phyloP scores from a whole-genome alignment of 2,329 filamentous ascomycete genomes.

The Chrysoporthe austroafricana region DNA sequence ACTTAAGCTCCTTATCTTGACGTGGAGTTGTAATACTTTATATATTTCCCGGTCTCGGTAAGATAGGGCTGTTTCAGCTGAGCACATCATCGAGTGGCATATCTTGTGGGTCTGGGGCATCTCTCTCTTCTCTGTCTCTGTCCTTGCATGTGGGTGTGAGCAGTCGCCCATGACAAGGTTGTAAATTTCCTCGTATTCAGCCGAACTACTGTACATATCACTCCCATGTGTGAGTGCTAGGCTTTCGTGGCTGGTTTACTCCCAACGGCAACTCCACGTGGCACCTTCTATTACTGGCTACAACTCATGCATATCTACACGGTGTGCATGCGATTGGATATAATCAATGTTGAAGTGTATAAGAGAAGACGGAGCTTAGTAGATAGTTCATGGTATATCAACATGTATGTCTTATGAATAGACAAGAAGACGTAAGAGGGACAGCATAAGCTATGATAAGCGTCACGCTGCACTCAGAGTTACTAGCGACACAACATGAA shows the following conservation, averaged over 20 bases:
- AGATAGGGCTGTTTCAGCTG: not conserved
- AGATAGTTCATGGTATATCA: not conserved
- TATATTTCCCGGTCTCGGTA: not conserved
- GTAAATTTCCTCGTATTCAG: not conserved
- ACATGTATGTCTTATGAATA: not conserved
- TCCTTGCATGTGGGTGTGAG: not conserved
- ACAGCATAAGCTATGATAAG: not conserved
- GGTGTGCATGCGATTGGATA: too few relatives aligned
- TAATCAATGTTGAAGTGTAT: too few relatives aligned
- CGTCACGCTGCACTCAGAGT: not conserved
- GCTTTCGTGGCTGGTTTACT: not conserved
- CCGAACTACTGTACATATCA: not conserved
- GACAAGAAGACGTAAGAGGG: too few relatives aligned
- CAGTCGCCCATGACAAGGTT: not conserved
- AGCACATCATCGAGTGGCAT: not conserved
- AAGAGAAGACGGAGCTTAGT: not conserved
- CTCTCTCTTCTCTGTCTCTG: not conserved
- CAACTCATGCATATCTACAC: not conserved
- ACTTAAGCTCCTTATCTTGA: not conserved
- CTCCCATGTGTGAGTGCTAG: not conserved
- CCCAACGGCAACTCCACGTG: not conserved
- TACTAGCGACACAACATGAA: not conserved
- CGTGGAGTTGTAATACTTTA: not conserved
- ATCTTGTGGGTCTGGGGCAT: not conserved
- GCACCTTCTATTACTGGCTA: not conserved